Percentiles rank a stretch among this genome's conserved stretches.
phyloP scores from a whole-genome alignment of 2,329 filamentous ascomycete species.

The Sodiomyces alkalinus region DNA sequence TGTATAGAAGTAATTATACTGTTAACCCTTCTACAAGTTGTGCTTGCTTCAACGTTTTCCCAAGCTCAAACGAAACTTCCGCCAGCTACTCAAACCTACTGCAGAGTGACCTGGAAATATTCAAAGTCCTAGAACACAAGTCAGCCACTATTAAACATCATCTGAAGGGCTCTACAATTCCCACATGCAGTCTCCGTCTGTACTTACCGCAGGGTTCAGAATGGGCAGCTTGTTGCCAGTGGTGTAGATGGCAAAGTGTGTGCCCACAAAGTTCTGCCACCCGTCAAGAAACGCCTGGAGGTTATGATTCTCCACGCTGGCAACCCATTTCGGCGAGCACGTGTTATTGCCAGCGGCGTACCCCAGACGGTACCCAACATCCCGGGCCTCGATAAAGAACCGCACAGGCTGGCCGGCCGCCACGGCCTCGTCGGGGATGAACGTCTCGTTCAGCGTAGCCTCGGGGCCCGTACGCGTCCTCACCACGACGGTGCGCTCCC shows the following conservation, averaged over 20 bases:
- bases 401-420: conserved; percentile 5
- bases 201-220: conserved; percentile 4
- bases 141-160: not conserved
- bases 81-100: no score
- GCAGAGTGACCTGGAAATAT: conserved; percentile 6
- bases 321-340: conserved; percentile 5
- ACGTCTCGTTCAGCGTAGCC: conserved; percentile 6
- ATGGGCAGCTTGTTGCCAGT: conserved; percentile 5
- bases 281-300: conserved; percentile 6
- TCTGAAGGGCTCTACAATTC: no score
- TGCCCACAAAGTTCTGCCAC: conserved; percentile 8
- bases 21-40: no score
- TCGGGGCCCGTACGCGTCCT: conserved; percentile 6
- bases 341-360: conserved; percentile 5
- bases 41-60: no score
- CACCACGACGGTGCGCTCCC: conserved; percentile 3
- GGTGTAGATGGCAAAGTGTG: conserved; percentile 7
- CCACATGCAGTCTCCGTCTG: no score
- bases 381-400: conserved; percentile 6
- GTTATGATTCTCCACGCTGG: conserved; percentile 5
- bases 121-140: conserved; percentile 4
- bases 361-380: conserved; percentile 4
- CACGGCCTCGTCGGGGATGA: conserved; percentile 6
- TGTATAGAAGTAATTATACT: no score
- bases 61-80: no score